A percentile compares a stretch with the other conserved stretches of the same genome.
Conservation (phyloP, 2,329 filamentous ascomycete species). For the Corniculantispora saksenae region DNA sequence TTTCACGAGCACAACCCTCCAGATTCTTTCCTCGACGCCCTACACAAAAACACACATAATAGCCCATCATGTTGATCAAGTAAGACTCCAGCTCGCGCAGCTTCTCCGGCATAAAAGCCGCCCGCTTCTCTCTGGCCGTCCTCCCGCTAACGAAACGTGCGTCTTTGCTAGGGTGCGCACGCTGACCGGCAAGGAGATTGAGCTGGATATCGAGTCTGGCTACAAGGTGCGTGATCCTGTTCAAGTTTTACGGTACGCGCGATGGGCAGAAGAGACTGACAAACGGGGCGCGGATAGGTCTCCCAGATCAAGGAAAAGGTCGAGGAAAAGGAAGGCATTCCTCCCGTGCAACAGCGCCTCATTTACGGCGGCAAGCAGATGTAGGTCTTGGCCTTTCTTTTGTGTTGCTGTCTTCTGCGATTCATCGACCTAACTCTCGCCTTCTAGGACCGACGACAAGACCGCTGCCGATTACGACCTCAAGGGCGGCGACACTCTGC, state of each 20-base stretch:
- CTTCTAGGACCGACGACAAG: constrained; percentile 84
- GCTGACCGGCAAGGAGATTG: constrained; percentile 97
- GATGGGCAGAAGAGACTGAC: background rate
- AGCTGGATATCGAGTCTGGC: constrained; percentile 91
- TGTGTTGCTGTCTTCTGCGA: too few species aligned
- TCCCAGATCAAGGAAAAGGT: constrained; percentile 98
- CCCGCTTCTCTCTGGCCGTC: background rate
- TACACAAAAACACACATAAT: background rate
- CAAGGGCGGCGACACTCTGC: constrained; percentile 87
- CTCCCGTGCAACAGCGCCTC: constrained; percentile 91
- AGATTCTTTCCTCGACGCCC: background rate
- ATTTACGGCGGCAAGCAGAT: constrained; percentile 99
- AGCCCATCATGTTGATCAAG: constrained; percentile 52
- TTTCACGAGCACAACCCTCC: background rate
- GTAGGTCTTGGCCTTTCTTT: constrained; percentile 50
- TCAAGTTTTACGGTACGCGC: background rate
- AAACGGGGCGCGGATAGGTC: constrained; percentile 58
- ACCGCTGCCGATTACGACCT: constrained; percentile 88
- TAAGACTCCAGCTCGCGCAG: constrained; percentile 25
- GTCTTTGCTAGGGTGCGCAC: constrained; percentile 79
- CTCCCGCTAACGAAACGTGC: background rate
- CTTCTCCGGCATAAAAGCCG: background rate
- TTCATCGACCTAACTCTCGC: background rate
- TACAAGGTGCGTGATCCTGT: constrained; percentile 69
- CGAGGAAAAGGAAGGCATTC: constrained; percentile 98